Percentiles rank a stretch among this genome's conserved stretches.
Conservation (phyloP, 169 alveolate genomes). For the Babesia ovata region DNA sequence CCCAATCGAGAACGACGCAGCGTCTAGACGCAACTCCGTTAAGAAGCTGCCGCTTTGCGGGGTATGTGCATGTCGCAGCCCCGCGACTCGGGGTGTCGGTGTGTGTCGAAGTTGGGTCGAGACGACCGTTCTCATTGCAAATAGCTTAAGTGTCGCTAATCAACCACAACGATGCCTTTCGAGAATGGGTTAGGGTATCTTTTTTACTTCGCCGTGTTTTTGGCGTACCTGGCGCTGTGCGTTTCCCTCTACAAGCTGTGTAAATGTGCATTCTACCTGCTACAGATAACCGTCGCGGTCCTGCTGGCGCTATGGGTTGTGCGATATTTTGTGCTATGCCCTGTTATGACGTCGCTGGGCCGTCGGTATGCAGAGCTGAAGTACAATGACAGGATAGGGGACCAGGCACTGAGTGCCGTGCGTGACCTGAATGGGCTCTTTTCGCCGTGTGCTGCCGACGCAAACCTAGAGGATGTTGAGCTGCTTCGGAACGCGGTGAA, state of each 20-base stretch:
- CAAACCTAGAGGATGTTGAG: neutral
- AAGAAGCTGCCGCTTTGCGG: neutral
- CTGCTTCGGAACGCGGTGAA: slow-evolving; percentile 19
- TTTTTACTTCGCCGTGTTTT: neutral
- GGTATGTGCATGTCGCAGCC: neutral
- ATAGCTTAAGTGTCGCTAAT: too few relatives aligned
- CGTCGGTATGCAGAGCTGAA: slow-evolving; percentile 5
- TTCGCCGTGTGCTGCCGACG: neutral
- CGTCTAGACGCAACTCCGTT: neutral
- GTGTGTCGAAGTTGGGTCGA: too few relatives aligned
- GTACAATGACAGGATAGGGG: neutral
- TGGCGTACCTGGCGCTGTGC: neutral
- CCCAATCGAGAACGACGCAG: neutral
- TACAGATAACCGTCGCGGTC: neutral
- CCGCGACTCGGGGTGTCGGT: neutral
- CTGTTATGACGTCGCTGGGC: slow-evolving; percentile 10
- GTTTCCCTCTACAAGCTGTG: neutral
- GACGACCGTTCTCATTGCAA: too few relatives aligned
- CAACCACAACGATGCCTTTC: too few relatives aligned
- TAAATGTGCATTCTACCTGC: neutral
- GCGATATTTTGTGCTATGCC: neutral
- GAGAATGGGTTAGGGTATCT: neutral
- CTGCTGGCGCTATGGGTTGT: neutral
- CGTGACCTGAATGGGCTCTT: neutral
- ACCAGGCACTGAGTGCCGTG: neutral